Conservation (phyloP, 345 rosid species). For the Moricandia moricandioides region DNA sequence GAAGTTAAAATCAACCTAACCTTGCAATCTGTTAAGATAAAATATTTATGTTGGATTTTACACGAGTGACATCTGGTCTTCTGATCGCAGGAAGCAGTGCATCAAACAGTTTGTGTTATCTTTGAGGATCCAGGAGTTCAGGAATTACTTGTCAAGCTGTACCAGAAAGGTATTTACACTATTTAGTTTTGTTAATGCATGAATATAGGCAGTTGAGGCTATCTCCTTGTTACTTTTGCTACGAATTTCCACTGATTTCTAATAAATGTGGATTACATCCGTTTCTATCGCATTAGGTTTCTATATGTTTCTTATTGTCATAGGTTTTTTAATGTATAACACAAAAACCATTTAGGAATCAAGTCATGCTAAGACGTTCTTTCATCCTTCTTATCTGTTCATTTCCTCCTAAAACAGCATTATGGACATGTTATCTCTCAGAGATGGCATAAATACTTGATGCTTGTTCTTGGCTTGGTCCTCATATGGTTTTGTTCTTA, state of each 20-base stretch:
- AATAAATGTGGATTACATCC: background rate
- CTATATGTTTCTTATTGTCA: background rate
- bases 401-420: conserved; percentile 1
- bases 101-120: conserved; percentile 80
- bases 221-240: conserved; percentile 1
- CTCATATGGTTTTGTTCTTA: conserved; percentile 19
- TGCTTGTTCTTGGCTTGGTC: background rate
- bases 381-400: background rate
- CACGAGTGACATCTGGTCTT: background rate
- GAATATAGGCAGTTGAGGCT: background rate
- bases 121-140: conserved; percentile 99
- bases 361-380: background rate
- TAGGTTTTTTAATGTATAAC: background rate
- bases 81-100: conserved; percentile 82
- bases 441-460: conserved; percentile 2
- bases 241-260: conserved; percentile 3
- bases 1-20: background rate
- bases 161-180: conserved; percentile 67
- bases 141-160: conserved; percentile 88
- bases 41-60: background rate
- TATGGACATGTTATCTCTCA: conserved; percentile 1
- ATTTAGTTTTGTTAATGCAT: background rate
- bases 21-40: background rate
- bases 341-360: background rate
- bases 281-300: too few species aligned